Evolutionary conservation across 1,139 yeast genomes (phyloP).

Genomic region (Sugiyamaella paludigena): DNA sequence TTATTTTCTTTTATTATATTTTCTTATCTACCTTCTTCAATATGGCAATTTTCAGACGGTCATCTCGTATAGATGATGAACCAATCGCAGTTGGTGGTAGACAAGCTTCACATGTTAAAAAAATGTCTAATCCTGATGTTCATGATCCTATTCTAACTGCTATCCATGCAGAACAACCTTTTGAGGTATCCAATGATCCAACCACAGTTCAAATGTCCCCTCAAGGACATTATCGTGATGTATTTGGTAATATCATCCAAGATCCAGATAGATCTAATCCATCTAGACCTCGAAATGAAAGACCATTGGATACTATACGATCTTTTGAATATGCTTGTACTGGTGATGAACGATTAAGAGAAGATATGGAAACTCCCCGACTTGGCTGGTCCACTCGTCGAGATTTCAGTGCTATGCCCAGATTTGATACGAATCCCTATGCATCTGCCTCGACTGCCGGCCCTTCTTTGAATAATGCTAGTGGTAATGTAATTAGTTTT

Average conservation of each 20-base stretch:
- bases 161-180: conserved; percentile 93
- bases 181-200: conserved; percentile 67
- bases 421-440: conserved; percentile 40
- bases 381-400: conserved; percentile 76
- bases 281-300: conserved; percentile 84
- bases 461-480: conserved; percentile 22
- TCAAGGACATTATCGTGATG: conserved; percentile 57
- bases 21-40: neutral
- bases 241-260: conserved; percentile 74
- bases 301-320: conserved; percentile 93
- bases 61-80: conserved; percentile 20
- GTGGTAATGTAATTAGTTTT: conserved; percentile 35
- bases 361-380: conserved; percentile 71
- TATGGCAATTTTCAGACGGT: conserved; percentile 27
- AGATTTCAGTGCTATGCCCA: conserved; percentile 49
- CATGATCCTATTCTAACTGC: conserved; percentile 91
- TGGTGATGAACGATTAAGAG: conserved; percentile 74
- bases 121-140: conserved; percentile 40
- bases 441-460: conserved; percentile 28
- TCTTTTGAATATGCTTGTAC: conserved; percentile 90
- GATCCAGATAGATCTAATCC: conserved; percentile 89
- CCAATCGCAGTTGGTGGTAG: conserved; percentile 20
- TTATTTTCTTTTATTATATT: neutral
- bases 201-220: conserved; percentile 44
- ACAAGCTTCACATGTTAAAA: conserved; percentile 20